Evolutionary conservation across 1,139 yeast genomes (phyloP).

Genomic region (Geotrichum europaeum): DNA sequence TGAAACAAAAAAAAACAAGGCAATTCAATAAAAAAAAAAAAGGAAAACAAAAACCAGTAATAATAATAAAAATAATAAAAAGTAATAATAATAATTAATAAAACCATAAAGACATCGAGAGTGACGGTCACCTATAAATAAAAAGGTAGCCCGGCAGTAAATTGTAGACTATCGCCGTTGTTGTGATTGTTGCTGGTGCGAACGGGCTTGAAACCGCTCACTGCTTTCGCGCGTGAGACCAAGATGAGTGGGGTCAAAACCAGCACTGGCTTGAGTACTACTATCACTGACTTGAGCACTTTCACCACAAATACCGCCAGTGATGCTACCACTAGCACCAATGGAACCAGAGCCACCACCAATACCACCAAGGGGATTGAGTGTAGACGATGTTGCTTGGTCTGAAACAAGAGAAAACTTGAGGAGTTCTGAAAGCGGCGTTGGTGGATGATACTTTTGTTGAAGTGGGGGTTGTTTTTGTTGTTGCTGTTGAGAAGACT

Average conservation of each 20-base stretch:
- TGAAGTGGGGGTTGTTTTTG: background rate
- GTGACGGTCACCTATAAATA: background rate
- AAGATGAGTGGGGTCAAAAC: background rate
- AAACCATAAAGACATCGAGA: background rate
- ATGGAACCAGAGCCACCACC: background rate
- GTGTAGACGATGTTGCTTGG: background rate
- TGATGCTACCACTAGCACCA: background rate
- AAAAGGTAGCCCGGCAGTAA: background rate
- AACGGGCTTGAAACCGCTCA: conserved; percentile 22
- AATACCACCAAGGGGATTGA: background rate
- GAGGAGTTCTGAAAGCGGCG: background rate
- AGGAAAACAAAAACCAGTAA: background rate
- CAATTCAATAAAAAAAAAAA: background rate
- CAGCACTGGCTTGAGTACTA: conserved; percentile 3
- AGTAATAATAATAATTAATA: background rate
- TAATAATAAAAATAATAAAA: background rate
- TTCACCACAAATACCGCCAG: background rate
- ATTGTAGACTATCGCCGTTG: background rate
- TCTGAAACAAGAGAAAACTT: background rate
- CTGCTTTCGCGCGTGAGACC: conserved; percentile 21
- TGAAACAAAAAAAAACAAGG: background rate
- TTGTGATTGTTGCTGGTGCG: conserved; percentile 6
- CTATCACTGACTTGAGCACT: background rate
- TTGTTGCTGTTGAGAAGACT: background rate
- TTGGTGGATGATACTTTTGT: background rate